Evolutionary conservation across 495 filamentous ascomycete genomes (phyloP), one percentile per base, ranked within the genome.

Genomic region (Cladorrhinum samala): DNA sequence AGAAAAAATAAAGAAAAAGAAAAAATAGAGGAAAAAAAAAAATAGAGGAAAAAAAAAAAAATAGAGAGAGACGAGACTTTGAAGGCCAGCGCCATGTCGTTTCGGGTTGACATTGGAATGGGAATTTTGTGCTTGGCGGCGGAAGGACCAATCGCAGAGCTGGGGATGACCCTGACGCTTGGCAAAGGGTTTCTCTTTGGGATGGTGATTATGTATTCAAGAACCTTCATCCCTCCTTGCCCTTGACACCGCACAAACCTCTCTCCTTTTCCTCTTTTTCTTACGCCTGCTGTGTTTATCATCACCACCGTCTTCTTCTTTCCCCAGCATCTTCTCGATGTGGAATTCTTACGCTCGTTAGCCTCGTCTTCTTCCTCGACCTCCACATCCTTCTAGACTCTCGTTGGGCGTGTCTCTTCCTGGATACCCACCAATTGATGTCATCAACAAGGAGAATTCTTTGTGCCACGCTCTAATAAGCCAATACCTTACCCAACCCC

Each of bases 61-160:
- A 41, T 38, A 23, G 19, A n/a, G 24, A 36, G 21, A 37, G 14
- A 21, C n/a, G 49, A 17, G 9, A 6, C 7, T 3, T 17, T 41
- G 38, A 39, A 33, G 39, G 52, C 44, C 52, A 27, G 19, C n/a
- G 33, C 52, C 52, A 27, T 38, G 52, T 23, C 46, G 44, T 54
- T 52, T 54, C 41, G 52, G 40, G 52, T 46, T 43, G 39, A 18
- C n/a, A n/a, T n/a, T n/a, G n/a, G n/a, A n/a, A n/a, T n/a, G n/a
- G n/a, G n/a, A n/a, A n/a, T n/a, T n/a, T n/a, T n/a, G n/a, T 21
- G 20, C 20, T 21, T 23, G 18, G 16, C 42, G 30, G 41, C 27
- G 16, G 21, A 33, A 21, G 44, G 33, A 18, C 9, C 17, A 9
- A 44, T 46, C 21, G 50, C 19, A 17, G 6, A 16, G 30, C 9